Evolutionary conservation across 2,329 filamentous ascomycete genomes (phyloP), one percentile per base, ranked within the genome.

Genomic region (Neofusicoccum laricinum): DNA sequence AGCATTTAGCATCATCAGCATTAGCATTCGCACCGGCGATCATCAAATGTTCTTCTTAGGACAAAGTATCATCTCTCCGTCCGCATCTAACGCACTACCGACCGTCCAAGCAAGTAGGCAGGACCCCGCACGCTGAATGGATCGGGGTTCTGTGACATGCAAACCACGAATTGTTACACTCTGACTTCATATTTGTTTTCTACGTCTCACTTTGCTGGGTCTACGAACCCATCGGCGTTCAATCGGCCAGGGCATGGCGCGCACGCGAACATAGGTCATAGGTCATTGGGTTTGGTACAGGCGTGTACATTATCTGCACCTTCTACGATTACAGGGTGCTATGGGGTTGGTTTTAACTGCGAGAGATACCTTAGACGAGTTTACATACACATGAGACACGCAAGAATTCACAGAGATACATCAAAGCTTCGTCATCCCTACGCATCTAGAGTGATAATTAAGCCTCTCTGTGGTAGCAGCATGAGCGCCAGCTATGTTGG

Each of bases 291-390:
- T 34, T 21, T 46, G 19, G 21, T 32, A 10, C 30, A 21, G 40
- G 30, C 12, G n/a, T 36, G 41, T 46, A n/a, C 36, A 45, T 45
- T 32, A 25, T 43, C 15, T 15, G 32, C 11, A 12, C 19, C 19
- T 11, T n/a, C 43, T 32, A 8, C 6, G 15, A 38, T 7, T 30
- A 3, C 14, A 4, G 36, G 36, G 36, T 14, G 17, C 32, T n/a
- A 38, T 12, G 11, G 14, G 36, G 36, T 15, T 15, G 36, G 14
- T 38, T 15, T 6, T 10, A n/a, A 25, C 14, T 15, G 53, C 38
- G 38, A 58, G 38, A 58, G 53, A 58, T 58, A 58, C 53, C 53
- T 57, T 58, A 58, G 53, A 58, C 43, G 2, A 58, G 38, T 6
- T 58, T 58, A 58, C 40, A 25, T 14, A 12, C 14, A 34, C 5